Percentiles rank a stretch among this genome's conserved stretches.
These are phyloP conservation scores for Oidiodendron maius DNA, from an alignment of 495 filamentous ascomycete genomes.

Conservation along the genomic window DNA sequence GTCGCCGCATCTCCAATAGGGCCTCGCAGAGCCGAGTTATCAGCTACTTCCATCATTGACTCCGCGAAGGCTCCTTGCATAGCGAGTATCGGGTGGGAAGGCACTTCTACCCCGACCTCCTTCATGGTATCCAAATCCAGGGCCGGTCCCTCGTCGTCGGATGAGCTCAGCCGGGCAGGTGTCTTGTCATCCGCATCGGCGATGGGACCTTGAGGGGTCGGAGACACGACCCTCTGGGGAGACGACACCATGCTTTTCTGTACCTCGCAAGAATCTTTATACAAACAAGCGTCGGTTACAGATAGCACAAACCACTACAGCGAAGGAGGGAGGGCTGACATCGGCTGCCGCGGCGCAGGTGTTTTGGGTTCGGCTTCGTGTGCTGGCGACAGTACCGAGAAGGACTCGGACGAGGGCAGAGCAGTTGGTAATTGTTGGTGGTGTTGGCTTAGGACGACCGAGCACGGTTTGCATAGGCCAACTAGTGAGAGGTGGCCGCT, in stretches of 20 bases:
- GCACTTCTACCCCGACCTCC: conserved; percentile 31
- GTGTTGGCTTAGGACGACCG: too few relatives aligned
- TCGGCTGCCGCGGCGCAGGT: too few relatives aligned
- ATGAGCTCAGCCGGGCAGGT: background rate
- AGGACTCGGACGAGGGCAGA: too few relatives aligned
- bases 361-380: too few relatives aligned
- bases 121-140: conserved; percentile 13
- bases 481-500: too few relatives aligned
- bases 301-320: too few relatives aligned
- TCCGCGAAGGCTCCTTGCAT: conserved; percentile 94
- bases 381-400: too few relatives aligned
- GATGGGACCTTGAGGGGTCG: background rate
- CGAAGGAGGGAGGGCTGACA: too few relatives aligned
- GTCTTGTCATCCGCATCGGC: background rate
- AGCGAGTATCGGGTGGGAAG: conserved; percentile 70
- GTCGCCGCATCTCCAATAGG: conserved; percentile 56
- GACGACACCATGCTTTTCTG: background rate
- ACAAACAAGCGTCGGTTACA: too few relatives aligned
- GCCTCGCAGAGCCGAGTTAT: conserved; percentile 32
- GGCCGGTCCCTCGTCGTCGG: background rate
- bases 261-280: too few relatives aligned
- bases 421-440: too few relatives aligned
- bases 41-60: conserved; percentile 68
- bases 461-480: too few relatives aligned
- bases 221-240: background rate